Base-by-base conservation (phyloP, 495 filamentous ascomycete species). In the Tuber umbilicatum region DNA sequence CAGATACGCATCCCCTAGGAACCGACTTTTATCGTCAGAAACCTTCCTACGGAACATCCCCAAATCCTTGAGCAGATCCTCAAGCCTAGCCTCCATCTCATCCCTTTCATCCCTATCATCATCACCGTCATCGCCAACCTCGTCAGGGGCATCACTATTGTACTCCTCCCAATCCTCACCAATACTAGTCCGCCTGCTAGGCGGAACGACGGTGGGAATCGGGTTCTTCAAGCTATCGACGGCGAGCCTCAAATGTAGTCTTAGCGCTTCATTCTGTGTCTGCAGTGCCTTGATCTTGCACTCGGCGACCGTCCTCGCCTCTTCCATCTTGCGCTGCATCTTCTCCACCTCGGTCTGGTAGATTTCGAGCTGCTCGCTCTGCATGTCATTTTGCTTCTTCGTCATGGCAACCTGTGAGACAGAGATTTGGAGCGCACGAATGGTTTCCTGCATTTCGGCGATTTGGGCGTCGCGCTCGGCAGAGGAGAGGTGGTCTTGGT, bases 391-490 rank as follows among this genome's bases (percentile, higher is more conserved):
- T 71, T 80, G 81, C 76, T 83, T 87, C 85, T 82, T 87, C 83
- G 73, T 84, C 82, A 79, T 88, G 85, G 85, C 84, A 40, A 86
- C 86, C 70, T 89, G 86, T 67, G 87, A 89, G 60, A 94, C 90
- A 41, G 88, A 90, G 70, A 94, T 85, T 84, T 97, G 94, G 47
- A 99, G 85, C 50, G 85, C 83, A 17, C 93, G 90, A 77, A 99
- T 98, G 74, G 94, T 94, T 79, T 94, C 93, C 10, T 92, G 90
- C 95, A 99, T 97, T 73, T 93, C 92, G 0, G 88, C 86, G 78
- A 99, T 97, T 85, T 97, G 92, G 27, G 91, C 92, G 83, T 99
- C 95, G 74, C 96, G 90, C 84, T 97, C 91, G 3, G 93, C 94
- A 27, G 91, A 87, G 31, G 90, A 92, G 75, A 97, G 87, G 80